phyloP scores from a whole-genome alignment of 1,284 basidiomycete species.

The Athelia sp. region DNA sequence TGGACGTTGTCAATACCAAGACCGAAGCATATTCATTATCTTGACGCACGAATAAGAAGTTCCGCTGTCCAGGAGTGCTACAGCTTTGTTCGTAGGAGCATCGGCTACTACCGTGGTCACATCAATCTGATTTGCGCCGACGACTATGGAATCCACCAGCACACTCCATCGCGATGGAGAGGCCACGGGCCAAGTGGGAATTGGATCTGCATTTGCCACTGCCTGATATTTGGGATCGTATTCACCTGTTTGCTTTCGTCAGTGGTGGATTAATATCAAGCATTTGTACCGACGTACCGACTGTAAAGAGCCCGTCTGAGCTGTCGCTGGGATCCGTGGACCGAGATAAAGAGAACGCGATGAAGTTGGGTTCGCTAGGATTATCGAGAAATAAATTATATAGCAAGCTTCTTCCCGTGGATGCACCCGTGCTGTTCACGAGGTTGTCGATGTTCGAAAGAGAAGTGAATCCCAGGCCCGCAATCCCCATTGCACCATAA shows the following conservation, averaged over 20 bases:
- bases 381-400: constrained; percentile 71
- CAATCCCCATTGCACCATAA: constrained; percentile 66
- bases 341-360: constrained; percentile 68
- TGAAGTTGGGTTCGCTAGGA: constrained; percentile 67
- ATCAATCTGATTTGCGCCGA: constrained; percentile 43
- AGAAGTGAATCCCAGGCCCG: constrained; percentile 73
- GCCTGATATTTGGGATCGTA: constrained; percentile 54
- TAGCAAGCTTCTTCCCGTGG: constrained; percentile 61
- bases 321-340: constrained; percentile 43
- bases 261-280: background rate
- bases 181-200: constrained; percentile 65
- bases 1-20: too few relatives aligned
- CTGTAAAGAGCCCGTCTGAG: constrained; percentile 61
- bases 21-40: constrained; percentile 6
- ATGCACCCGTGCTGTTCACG: constrained; percentile 51
- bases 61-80: constrained; percentile 70
- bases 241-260: constrained; percentile 42
- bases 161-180: constrained; percentile 69
- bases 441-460: constrained; percentile 63
- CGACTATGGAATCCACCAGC: constrained; percentile 62
- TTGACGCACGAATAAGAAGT: constrained; percentile 68
- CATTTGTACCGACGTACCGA: constrained; percentile 41
- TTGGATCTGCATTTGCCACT: constrained; percentile 46
- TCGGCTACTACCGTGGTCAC: constrained; percentile 50
- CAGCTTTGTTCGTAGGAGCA: constrained; percentile 63